Evolutionary conservation across 495 filamentous ascomycete species (phyloP).

Genomic region (Tuber indicum): DNA sequence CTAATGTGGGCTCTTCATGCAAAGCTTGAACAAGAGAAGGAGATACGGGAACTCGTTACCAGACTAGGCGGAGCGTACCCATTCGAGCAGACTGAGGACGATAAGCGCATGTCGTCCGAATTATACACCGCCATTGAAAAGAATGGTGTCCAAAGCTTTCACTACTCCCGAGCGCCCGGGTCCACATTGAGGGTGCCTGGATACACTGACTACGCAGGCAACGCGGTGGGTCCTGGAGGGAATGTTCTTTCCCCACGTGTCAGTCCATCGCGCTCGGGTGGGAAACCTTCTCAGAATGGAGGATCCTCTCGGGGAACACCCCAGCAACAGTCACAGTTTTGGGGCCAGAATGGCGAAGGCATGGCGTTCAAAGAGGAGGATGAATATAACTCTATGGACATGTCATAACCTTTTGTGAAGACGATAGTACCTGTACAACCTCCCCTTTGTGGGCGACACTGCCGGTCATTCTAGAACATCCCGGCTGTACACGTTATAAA

Average conservation of each 20-base stretch:
- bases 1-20: constrained; percentile 91
- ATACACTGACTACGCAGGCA: constrained; percentile 85
- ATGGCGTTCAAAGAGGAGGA: constrained; percentile 88
- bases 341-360: constrained; percentile 62
- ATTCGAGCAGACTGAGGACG: constrained; percentile 82
- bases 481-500: constrained; percentile 31
- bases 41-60: constrained; percentile 65
- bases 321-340: constrained; percentile 58
- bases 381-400: constrained; percentile 82
- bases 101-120: constrained; percentile 89
- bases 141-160: constrained; percentile 57
- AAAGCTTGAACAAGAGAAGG: constrained; percentile 80
- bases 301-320: constrained; percentile 37
- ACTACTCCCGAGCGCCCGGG: constrained; percentile 77
- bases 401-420: constrained; percentile 45
- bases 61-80: constrained; percentile 67
- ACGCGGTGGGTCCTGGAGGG: constrained; percentile 50
- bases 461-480: constrained; percentile 16
- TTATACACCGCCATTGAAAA: constrained; percentile 74
- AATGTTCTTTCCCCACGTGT: constrained; percentile 37
- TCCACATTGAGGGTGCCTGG: constrained; percentile 83
- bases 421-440: constrained; percentile 8
- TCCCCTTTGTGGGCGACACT: constrained; percentile 16
- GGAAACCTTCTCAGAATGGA: constrained; percentile 37
- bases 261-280: constrained; percentile 31